Evolutionary conservation across 164 flowering plant species (phyloP), one percentile per base, ranked within the genome.

Genomic region (Nelumbo lutea): DNA sequence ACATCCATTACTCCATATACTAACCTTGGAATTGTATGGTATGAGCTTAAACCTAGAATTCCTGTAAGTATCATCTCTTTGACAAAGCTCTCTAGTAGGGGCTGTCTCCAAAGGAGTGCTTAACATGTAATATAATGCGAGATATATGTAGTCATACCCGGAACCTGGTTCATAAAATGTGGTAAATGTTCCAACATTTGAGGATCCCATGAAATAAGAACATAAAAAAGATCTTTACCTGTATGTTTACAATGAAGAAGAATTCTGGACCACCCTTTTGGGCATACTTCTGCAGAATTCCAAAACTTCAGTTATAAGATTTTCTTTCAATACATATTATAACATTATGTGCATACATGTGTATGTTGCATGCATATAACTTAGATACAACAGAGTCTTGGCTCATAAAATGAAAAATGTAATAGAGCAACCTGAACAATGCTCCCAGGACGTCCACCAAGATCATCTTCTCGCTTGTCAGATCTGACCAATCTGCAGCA

Each of bases 11-110:
- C 39, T 13, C 43, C 7, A 48, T 41, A 27, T 55, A 72, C 85
- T 62, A 52, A 90, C 98, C 96, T 90, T 82, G 42, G 98, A 89
- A 66, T 90, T 89, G 73, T 88, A 90, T 15, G 98, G 98, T 65
- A 93, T 93, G 77, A 93, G 93, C 85, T 93, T 93, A 78, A 93
- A 88, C 79, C 96, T 86, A 59, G 97, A 85, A 81, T 93, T 93
- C 70, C 98, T 82, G 69, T 75, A 93, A 13, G 93, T 85, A 79
- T 90, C 89, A 78, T 93, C 96, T 45, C 98, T 41, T 84, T 85
- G 59, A 93, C 72, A 80, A 93, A 93, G 73, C 81, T 79, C 67
- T 88, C 79, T 13, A 93, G 78, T 69, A 89, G 71, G n/a, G 91
- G 59, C 79, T 14, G 51, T 87, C 76, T 85, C 81, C 58, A 89